Evolutionary conservation across 1,284 basidiomycete genomes (phyloP), one percentile per base, ranked within the genome.

Genomic region (Vanrija sp.): DNA sequence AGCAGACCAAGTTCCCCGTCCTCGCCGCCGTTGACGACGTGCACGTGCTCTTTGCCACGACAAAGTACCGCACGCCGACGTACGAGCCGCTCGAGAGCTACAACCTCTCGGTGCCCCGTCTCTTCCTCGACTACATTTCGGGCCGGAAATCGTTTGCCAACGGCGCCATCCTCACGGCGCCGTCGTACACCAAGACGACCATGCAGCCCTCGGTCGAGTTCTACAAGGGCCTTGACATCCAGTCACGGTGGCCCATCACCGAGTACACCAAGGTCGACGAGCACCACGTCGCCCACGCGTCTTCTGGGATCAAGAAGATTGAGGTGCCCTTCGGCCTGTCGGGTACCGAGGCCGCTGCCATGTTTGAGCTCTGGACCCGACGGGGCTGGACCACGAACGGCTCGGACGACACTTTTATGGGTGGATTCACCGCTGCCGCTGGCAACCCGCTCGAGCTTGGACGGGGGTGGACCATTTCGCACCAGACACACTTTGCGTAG

Each of bases 21-120:
- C 73, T 97, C 6, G 76, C 95, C 24, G 92, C 90, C 0, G 76
- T 96, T 1, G 94, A 97, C 66, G 89, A 94, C 62, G 84, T 87
- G 64, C 92, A 96, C 69, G 81, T 87, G 0, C 77, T 96, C 31
- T 94, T 89, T 71, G 78, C 82, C 65, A 81, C 80, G 45, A 83
- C 86, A 0, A 71, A 78, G 18, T 97, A 96, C 78, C 83, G 85
- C 39, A 85, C 91, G 54, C 87, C 89, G 2, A 85, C 87, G 50
- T 93, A 85, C 72, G 77, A 80, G 10, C 66, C 77, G 6, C 83
- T 97, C 52, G 83, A 87, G 61, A 76, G 88, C 0, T 91, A 87
- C 68, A 86, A 95, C 67, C 80, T 98, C 4, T 86, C 87, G 9
- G 75, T 90, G 19, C 89, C 93, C 0, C 82, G 90, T 9, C 68